Percentiles rank a stretch among this genome's conserved stretches.
Evolutionary conservation across 2,329 filamentous ascomycete species (phyloP).

Genomic region (Alternaria longipes): DNA sequence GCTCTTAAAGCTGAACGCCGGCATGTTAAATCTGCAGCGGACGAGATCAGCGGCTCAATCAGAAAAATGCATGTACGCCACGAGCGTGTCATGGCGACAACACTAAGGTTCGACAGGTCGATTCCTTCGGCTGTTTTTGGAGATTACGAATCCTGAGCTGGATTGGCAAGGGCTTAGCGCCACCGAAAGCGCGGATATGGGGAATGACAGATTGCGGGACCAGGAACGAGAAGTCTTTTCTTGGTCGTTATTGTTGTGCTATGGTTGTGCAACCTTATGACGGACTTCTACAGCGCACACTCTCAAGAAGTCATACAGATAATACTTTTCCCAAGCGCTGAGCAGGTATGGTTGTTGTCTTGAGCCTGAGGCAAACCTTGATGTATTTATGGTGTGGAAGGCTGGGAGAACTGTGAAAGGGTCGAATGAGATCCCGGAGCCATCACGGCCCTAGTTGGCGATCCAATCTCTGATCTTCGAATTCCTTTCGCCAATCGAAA

Average conservation of each 20-base stretch:
- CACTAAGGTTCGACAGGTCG: slow-evolving; percentile 17
- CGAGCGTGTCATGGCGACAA: slow-evolving; percentile 4
- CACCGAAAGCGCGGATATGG: slow-evolving; percentile 11
- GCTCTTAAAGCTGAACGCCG: slow-evolving; percentile 8
- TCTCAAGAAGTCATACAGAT: not conserved
- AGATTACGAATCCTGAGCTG: slow-evolving; percentile 19
- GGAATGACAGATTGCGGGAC: slow-evolving; percentile 5
- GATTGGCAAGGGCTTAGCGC: slow-evolving; percentile 11
- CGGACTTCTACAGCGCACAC: not conserved
- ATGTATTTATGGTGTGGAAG: slow-evolving; percentile 5
- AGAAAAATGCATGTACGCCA: slow-evolving; percentile 9
- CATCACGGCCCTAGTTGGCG: slow-evolving; percentile 19
- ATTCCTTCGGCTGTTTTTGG: slow-evolving; percentile 14
- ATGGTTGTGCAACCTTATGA: slow-evolving; percentile 7
- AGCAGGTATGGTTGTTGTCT: not conserved
- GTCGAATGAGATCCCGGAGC: slow-evolving; percentile 1
- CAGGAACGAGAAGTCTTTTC: not conserved
- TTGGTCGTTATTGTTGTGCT: not conserved
- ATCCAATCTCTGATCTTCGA: slow-evolving; percentile 22
- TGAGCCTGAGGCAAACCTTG: not conserved
- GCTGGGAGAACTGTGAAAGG: slow-evolving; percentile 13
- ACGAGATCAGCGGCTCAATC: slow-evolving; percentile 15
- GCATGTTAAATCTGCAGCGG: slow-evolving; percentile 1
- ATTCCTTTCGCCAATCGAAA: slow-evolving; percentile 35
- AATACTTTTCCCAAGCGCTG: not conserved